Percentiles rank a stretch among this genome's conserved stretches.
Evolutionary conservation across 2,329 filamentous ascomycete species (phyloP).

Genomic region (Pyricularia sp.): DNA sequence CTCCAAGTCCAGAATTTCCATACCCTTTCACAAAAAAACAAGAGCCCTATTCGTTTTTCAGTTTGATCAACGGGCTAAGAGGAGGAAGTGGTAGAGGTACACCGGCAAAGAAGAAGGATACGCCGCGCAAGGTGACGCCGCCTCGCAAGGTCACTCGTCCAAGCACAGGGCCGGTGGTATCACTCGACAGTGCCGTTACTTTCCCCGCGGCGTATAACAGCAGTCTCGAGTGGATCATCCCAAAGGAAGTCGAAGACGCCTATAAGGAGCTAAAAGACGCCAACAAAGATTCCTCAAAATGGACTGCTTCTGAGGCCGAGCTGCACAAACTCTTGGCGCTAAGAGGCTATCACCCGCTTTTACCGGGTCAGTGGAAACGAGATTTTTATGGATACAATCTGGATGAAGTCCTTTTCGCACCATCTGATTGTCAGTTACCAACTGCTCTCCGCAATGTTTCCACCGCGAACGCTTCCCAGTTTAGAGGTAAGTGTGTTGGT

Average conservation of each 20-base stretch:
- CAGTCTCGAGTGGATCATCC: background rate
- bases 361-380: constrained; percentile 18
- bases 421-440: constrained; percentile 9
- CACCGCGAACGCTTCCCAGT: constrained; percentile 12
- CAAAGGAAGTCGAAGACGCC: background rate
- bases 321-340: constrained; percentile 21
- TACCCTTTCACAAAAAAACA: background rate
- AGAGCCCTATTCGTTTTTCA: background rate
- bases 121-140: no score
- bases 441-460: constrained; percentile 13
- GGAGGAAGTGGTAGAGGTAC: background rate
- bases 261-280: background rate
- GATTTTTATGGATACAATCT: constrained; percentile 20
- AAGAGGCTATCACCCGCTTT: constrained; percentile 20
- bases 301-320: constrained; percentile 18
- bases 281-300: constrained; percentile 10
- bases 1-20: background rate
- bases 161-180: background rate
- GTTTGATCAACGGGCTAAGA: background rate
- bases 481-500: constrained; percentile 12
- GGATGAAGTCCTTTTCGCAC: constrained; percentile 18
- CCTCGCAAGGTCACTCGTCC: background rate
- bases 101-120: no score
- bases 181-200: background rate
- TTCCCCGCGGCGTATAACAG: background rate